These are phyloP conservation scores for Bidens hawaiensis DNA, from an alignment of 140 eudicot species.

Conservation along the genomic window DNA sequence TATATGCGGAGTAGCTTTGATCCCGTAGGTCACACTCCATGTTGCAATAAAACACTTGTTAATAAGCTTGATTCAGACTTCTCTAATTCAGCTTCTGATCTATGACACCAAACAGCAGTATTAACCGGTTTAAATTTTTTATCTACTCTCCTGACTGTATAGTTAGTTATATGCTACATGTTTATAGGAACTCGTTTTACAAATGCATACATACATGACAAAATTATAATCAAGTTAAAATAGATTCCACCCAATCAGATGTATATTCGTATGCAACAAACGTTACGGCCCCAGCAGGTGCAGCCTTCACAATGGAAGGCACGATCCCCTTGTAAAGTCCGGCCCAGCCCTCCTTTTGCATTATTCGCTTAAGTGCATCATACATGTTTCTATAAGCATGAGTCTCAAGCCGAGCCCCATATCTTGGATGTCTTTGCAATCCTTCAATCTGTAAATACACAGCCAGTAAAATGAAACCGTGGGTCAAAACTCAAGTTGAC, in stretches of 20 bases:
- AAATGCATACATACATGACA: background rate
- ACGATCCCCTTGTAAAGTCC: constrained; percentile 98
- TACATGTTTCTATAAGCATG: constrained; percentile 74
- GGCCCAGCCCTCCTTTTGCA: constrained; percentile 78
- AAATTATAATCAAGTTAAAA: constrained; percentile 36
- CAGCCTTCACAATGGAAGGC: constrained; percentile 91
- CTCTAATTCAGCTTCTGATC: no score
- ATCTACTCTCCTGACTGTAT: background rate
- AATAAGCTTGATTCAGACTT: no score
- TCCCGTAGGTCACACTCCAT: no score
- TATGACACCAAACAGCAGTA: no score
- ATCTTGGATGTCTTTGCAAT: constrained; percentile 67
- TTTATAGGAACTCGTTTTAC: no score
- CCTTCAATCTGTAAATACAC: constrained; percentile 69
- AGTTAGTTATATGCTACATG: no score
- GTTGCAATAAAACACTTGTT: no score
- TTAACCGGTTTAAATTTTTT: background rate
- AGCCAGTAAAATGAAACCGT: background rate
- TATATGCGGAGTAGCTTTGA: no score
- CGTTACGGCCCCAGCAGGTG: constrained; percentile 98
- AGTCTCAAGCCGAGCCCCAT: constrained; percentile 82
- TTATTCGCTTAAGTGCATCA: constrained; percentile 57
- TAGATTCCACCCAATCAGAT: constrained; percentile 74
- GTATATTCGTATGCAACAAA: constrained; percentile 83
- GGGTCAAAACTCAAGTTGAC: background rate